A percentile compares a stretch with the other conserved stretches of the same genome.
phyloP scores from a whole-genome alignment of 75 land plant species.

The Larix kaempferi region DNA sequence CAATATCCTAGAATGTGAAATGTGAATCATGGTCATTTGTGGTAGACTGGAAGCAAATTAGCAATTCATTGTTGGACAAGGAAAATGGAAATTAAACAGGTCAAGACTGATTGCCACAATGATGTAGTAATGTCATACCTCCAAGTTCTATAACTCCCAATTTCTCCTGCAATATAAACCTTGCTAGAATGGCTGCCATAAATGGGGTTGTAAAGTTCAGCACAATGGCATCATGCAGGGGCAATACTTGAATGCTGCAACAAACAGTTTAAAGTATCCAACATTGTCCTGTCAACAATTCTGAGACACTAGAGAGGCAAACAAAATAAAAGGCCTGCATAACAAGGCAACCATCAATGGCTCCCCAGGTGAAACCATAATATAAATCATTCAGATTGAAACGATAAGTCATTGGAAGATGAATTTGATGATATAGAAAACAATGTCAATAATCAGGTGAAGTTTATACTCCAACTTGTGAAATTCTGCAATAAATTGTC shows the following conservation, averaged over 20 bases:
- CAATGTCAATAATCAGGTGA: too few species aligned
- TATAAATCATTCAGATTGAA: too few species aligned
- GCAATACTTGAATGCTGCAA: constrained; percentile 45
- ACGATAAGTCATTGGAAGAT: too few species aligned
- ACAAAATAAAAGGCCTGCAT: not conserved
- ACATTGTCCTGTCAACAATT: constrained; percentile 8
- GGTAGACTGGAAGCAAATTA: not conserved
- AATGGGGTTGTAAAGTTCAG: constrained; percentile 53
- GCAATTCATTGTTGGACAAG: not conserved
- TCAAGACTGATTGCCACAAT: not conserved
- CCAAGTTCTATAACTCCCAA: constrained; percentile 35
- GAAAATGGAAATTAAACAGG: constrained; percentile 2
- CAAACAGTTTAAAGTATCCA: constrained; percentile 6
- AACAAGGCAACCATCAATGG: not conserved
- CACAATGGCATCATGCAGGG: constrained; percentile 40
- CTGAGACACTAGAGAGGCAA: not conserved
- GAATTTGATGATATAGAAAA: too few species aligned
- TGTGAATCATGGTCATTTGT: not conserved
- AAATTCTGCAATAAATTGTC: too few species aligned
- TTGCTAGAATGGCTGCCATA: constrained; percentile 44
- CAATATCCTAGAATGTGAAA: not conserved
- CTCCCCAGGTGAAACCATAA: too few species aligned
- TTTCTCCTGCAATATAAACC: constrained; percentile 44
- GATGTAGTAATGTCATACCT: constrained; percentile 24
- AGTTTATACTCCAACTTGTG: too few species aligned